Evolutionary conservation across 75 land plant genomes (phyloP), one percentile per base, ranked within the genome.

Genomic region (Chamaecyparis obtusa): DNA sequence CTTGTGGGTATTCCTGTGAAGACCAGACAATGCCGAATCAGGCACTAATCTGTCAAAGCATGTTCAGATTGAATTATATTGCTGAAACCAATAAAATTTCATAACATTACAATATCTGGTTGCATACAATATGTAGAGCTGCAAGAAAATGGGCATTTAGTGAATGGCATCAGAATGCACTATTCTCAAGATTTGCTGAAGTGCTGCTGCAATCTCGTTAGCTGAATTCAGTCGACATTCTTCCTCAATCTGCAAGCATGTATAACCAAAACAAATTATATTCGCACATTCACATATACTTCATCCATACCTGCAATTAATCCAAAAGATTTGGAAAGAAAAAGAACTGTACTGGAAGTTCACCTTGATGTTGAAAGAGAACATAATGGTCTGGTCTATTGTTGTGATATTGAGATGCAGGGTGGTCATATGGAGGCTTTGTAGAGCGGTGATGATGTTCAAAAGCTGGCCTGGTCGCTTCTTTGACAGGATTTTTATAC

Each of bases 381-480:
- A 96, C 54, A 96, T 90, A 24, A 95, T 90, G 56, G 96, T 83
- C 9, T 89, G 89, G 37, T 92, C 90, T 41, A 94, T 80, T 33
- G 95, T 91, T 60, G 94, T 94, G 79, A 95, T 89, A 82, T 93
- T 95, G 87, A 94, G 94, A 86, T 95, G 98, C 64, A 96, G 92
- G 56, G 94, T 90, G 79, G 89, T 87, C 76, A 94, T 88, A 30
- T 86, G 76, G 83, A 95, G 81, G 57, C 77, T 60, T 87, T 95
- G 90, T n/a, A 95, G 88, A 27, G 92, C 94, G 21, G 88, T 84
- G 0, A 96, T 89, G 86, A 92, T 86, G 74, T 87, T 91, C 86
- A 91, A 64, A 67, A 96, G 94, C 91, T 93, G 94, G 33, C 89
- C 89, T 1, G 93, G 91, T 64, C 54, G 86, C 87, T 87, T 89